phyloP scores from a whole-genome alignment of 1,139 yeast species.

The Magnusiomyces clavatus region DNA sequence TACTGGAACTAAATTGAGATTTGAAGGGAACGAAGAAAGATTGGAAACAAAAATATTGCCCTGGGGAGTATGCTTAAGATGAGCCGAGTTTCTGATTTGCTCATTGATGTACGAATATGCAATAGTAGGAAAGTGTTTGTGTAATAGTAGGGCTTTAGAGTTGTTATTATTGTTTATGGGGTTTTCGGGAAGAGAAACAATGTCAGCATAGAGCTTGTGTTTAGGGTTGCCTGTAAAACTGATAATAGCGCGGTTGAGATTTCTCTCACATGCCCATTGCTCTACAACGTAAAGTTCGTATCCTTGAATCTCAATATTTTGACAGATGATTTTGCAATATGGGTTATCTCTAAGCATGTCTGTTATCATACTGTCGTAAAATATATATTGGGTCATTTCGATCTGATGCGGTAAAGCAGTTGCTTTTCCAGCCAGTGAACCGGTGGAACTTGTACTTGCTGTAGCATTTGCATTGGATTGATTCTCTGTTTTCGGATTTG shows the following conservation, averaged over 20 bases:
- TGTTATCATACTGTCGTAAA: constrained; percentile 10
- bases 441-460: too few species aligned
- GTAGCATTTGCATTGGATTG: too few species aligned
- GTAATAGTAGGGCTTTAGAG: neutral
- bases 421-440: neutral
- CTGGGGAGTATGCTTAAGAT: constrained; percentile 43
- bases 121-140: constrained; percentile 18
- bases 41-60: constrained; percentile 74
- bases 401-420: neutral
- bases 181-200: constrained; percentile 53
- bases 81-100: constrained; percentile 51
- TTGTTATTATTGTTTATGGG: constrained; percentile 30
- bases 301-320: constrained; percentile 37
- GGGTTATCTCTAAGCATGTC: constrained; percentile 16
- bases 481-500: too few species aligned
- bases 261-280: constrained; percentile 81
- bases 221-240: constrained; percentile 76
- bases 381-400: constrained; percentile 9
- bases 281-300: constrained; percentile 87
- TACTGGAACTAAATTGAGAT: constrained; percentile 61
- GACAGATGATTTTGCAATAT: constrained; percentile 16
- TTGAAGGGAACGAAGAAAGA: constrained; percentile 70
- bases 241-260: constrained; percentile 59
- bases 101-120: constrained; percentile 50
- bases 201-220: constrained; percentile 54